Base-by-base conservation (phyloP, 371 early-diverging fungal species). In the Mucor racemosus region DNA sequence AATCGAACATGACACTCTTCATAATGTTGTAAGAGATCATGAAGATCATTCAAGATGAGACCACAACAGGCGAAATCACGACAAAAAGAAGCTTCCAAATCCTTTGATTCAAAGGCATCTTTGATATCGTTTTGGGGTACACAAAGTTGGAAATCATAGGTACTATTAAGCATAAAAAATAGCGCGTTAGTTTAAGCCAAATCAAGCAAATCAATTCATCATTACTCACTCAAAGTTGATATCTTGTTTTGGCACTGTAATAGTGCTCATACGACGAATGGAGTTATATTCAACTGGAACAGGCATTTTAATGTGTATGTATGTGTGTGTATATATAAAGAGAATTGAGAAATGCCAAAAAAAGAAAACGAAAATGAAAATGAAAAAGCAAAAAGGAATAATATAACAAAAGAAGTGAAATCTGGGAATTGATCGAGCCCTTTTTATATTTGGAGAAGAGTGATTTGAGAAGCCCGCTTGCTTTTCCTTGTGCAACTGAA, bases 61-160 rank as follows among this genome's bases (percentile, higher is more conserved):
- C 95, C 96, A 74, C 97, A 97, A 84, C 97, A 97, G 60, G 84
- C 82, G 71, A 95, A 97, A 85, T 97, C 92, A 72, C 92, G 90
- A 82, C 95, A 96, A 77, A 91, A 96, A 57, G 85, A 80, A 68
- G 89, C 91, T 73, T 96, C 97, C 21, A 96, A 85, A 56, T 91
- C 90, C 44, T 89, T 88, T 64, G 92, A 91, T 69, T 93, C 89
- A 65, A 89, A 88, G 53, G 90, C 84, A 70, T 90, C 91, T 53
- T 73, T 64, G 46, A 76, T 64, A 42, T 74, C 69, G 17, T 54
- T 70, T 57, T 66, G 79, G 33, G 67, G 87, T 74, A 62, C 76
- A 75, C 68, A 80, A 60, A 67, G 58, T 39, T 77, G 76, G 53
- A 79, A 76, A 36, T 76, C 75, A 65, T 75, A 75, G 14, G 67